These are phyloP conservation scores for Trichoderma asperelloides DNA, from an alignment of 495 filamentous ascomycete genomes.

Conservation along the genomic window DNA sequence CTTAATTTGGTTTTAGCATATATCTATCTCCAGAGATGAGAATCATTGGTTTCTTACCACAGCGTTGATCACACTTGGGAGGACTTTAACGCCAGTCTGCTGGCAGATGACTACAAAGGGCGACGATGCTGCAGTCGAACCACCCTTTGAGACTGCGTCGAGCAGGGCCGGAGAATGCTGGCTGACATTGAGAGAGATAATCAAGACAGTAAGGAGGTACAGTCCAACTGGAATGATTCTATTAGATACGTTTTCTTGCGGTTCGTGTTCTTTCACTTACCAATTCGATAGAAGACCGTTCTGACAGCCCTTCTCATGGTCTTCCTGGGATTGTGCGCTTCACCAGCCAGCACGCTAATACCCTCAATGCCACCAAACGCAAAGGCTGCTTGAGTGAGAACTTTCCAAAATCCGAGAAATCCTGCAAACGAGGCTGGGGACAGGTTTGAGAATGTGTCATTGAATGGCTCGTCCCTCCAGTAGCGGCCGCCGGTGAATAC, in stretches of 20 bases:
- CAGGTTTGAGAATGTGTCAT: background rate
- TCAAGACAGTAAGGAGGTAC: constrained; percentile 1
- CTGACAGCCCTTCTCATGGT: background rate
- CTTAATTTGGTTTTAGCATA: background rate
- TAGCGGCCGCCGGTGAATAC: background rate
- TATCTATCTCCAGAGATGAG: background rate
- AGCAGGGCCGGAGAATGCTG: background rate
- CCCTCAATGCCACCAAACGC: constrained; percentile 2
- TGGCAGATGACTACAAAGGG: background rate
- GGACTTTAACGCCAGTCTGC: background rate
- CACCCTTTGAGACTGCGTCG: background rate
- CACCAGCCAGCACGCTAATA: background rate
- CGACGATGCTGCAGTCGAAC: background rate
- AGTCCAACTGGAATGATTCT: background rate
- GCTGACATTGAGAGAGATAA: constrained; percentile 1
- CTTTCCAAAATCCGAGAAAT: constrained; percentile 1
- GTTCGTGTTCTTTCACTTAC: background rate
- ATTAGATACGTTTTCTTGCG: background rate
- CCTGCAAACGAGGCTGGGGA: background rate
- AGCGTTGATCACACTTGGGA: background rate
- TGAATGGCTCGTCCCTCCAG: background rate
- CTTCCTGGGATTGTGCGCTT: background rate
- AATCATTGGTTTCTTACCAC: background rate
- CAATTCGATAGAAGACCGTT: constrained; percentile 3
- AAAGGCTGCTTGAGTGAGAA: background rate